phyloP scores from a whole-genome alignment of 164 flowering plant species.

The Akebia trifoliata region DNA sequence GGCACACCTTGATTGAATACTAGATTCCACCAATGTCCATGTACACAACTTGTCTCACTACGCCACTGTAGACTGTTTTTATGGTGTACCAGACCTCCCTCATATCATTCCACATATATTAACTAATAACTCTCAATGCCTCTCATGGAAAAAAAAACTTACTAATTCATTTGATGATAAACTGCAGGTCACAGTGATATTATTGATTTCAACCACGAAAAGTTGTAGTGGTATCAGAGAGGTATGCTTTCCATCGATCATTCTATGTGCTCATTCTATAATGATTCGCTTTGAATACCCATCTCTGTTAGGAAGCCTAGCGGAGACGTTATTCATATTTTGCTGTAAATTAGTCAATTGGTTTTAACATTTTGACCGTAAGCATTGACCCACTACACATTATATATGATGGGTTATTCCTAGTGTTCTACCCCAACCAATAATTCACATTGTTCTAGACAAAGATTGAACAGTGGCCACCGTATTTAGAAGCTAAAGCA shows the following conservation, averaged over 20 bases:
- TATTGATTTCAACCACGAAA: slow-evolving; percentile 23
- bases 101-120: neutral
- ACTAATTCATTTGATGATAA: slow-evolving; percentile 8
- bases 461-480: too few species aligned
- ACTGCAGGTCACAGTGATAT: slow-evolving; percentile 37
- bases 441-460: too few species aligned
- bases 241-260: slow-evolving; percentile 1
- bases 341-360: too few species aligned
- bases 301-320: too few species aligned
- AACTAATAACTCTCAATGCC: neutral
- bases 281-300: too few species aligned
- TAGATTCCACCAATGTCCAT: neutral
- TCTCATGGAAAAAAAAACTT: neutral
- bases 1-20: neutral
- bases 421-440: too few species aligned
- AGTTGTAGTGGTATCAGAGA: slow-evolving; percentile 10
- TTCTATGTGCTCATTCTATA: neutral
- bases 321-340: too few species aligned
- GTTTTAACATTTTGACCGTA: too few species aligned
- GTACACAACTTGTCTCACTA: neutral
- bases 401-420: too few species aligned
- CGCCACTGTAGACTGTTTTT: neutral
- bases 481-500: too few species aligned
- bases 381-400: too few species aligned
- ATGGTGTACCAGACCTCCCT: neutral